Evolutionary conservation across 2,329 filamentous ascomycete genomes (phyloP).

Genomic region (Penicillium brevicompactum): DNA sequence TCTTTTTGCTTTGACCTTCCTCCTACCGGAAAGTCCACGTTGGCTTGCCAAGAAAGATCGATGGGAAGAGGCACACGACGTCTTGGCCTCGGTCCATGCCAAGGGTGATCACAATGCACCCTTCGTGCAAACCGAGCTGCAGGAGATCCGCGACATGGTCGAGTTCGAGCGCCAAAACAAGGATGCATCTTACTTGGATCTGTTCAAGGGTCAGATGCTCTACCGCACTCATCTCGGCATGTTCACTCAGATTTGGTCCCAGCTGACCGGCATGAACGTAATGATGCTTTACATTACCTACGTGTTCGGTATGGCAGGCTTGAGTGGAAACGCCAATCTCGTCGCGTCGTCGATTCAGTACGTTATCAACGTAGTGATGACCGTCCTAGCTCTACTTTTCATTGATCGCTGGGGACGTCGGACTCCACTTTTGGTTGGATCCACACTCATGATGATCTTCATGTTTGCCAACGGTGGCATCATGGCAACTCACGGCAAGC

Average conservation of each 20-base stretch:
- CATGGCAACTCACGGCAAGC: conserved; percentile 40
- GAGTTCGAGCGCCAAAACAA: conserved; percentile 72
- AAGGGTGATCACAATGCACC: conserved; percentile 65
- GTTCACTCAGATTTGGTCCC: conserved; percentile 75
- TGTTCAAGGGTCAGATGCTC: conserved; percentile 72
- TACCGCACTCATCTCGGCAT: conserved; percentile 72
- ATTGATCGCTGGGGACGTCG: conserved; percentile 77
- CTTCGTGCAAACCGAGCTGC: conserved; percentile 68
- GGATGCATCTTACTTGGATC: conserved; percentile 70
- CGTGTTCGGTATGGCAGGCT: conserved; percentile 71
- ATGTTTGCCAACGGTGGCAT: conserved; percentile 48
- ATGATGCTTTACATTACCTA: conserved; percentile 71
- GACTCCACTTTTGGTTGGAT: conserved; percentile 64
- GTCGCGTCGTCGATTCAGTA: conserved; percentile 71
- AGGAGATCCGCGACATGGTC: conserved; percentile 73
- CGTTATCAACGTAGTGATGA: conserved; percentile 79
- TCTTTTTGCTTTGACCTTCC: conserved; percentile 57
- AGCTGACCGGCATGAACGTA: conserved; percentile 75
- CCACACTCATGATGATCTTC: conserved; percentile 60
- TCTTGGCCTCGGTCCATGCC: conserved; percentile 62
- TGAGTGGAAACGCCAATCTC: conserved; percentile 61
- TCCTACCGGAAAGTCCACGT: conserved; percentile 60
- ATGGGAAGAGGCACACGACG: conserved; percentile 55
- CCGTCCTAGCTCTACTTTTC: conserved; percentile 73
- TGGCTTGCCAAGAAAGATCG: conserved; percentile 66